phyloP scores from a whole-genome alignment of 768 basidiomycete species.

The Suillus brevipes region DNA sequence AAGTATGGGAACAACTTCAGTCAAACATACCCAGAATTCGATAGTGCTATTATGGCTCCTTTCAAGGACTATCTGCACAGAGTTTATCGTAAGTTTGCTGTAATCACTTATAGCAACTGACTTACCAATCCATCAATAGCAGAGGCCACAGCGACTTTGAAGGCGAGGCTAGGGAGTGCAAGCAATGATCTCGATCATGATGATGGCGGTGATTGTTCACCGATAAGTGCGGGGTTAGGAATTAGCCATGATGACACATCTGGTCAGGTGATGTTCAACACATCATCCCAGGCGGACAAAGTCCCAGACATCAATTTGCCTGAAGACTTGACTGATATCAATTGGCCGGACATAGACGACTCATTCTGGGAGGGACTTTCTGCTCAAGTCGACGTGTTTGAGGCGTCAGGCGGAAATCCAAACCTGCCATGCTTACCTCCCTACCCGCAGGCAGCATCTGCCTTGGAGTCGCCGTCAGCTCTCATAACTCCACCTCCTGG shows the following conservation, averaged over 20 bases:
- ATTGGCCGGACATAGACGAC: not conserved
- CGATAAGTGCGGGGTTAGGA: not conserved
- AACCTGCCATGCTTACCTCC: not conserved
- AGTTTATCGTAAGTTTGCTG: not conserved
- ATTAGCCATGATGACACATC: not conserved
- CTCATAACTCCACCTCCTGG: no score
- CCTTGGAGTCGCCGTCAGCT: not conserved
- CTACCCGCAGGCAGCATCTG: not conserved
- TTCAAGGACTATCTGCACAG: not conserved
- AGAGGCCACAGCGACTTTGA: not conserved
- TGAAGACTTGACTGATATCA: not conserved
- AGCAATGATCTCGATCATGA: not conserved
- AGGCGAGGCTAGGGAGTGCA: not conserved
- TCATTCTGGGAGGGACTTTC: not conserved
- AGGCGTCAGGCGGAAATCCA: not conserved
- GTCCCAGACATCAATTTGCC: not conserved
- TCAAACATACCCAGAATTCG: not conserved
- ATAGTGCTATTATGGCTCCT: not conserved
- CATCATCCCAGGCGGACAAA: not conserved
- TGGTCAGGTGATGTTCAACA: not conserved
- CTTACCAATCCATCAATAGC: not conserved
- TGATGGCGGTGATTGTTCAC: not conserved
- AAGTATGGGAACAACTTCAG: not conserved
- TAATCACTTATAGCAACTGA: not conserved
- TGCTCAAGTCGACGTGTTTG: not conserved